phyloP scores from a whole-genome alignment of 345 rosid species.

The Rhizophora mangle region DNA sequence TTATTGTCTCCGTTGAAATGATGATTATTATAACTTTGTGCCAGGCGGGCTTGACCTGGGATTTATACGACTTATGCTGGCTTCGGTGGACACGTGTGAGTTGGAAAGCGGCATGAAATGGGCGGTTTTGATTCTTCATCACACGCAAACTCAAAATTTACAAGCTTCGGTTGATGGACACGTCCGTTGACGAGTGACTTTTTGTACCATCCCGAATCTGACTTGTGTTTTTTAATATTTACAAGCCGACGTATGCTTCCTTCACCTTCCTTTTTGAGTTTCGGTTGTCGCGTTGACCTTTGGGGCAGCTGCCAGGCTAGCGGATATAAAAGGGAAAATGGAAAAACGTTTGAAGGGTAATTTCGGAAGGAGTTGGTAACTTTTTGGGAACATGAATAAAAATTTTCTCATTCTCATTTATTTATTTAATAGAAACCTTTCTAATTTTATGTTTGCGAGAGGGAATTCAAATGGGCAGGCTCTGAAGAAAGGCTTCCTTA shows the following conservation, averaged over 20 bases:
- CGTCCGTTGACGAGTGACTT: constrained; percentile 39
- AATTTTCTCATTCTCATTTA: too few species aligned
- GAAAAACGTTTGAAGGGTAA: background rate
- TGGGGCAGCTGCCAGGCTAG: rapidly evolving
- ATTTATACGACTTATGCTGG: constrained; percentile 14
- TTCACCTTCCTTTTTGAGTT: background rate
- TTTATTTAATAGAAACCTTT: too few species aligned
- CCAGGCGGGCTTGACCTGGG: constrained; percentile 1
- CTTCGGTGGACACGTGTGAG: constrained; percentile 40
- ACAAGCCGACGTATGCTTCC: constrained; percentile 31
- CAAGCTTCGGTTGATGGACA: constrained; percentile 25
- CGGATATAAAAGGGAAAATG: background rate
- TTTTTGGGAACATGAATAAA: too few species aligned
- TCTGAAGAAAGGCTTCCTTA: too few species aligned
- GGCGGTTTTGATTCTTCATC: background rate
- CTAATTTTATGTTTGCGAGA: too few species aligned
- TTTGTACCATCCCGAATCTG: background rate
- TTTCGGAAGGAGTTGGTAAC: constrained; percentile 12
- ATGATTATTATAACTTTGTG: constrained; percentile 14
- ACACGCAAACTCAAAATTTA: constrained; percentile 1
- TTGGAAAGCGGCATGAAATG: background rate
- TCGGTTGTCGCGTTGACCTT: constrained; percentile 22
- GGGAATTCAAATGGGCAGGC: too few species aligned
- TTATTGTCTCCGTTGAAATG: constrained; percentile 5
- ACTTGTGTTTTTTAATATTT: background rate